Base-by-base conservation (phyloP, 2,329 filamentous ascomycete species). In the Cyclaneusma minus region DNA sequence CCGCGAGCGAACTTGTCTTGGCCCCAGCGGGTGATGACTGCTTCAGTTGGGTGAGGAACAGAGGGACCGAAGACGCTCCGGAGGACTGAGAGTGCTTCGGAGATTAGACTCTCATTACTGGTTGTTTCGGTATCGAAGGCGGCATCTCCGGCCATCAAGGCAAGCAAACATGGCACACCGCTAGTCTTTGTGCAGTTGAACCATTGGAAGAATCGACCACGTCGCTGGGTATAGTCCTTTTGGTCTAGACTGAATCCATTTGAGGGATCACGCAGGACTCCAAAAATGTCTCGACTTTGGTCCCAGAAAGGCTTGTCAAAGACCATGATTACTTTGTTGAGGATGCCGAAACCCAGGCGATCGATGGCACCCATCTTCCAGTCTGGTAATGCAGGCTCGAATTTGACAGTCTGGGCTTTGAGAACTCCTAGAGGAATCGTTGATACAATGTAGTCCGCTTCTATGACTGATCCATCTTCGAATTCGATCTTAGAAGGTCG, bases 191-290 rank as follows among this genome's bases (percentile, higher is more conserved):
- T 77, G 29, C 84, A 83, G 42, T 98, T 95, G 68, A 93, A 95
- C 68, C 93, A 95, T 40, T 98, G 70, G 44, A 95, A 98, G 53
- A 93, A 93, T 13, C 85, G 76, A n/a, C 87, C 87, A 28, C 87
- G 71, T 34, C 72, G 74, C 3, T 65, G 59, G 4, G 72, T 61
- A 43, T 95, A 95, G 37, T 93, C 80, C 26, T 68, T 66, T 42
- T 91, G 83, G 22, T 73, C 61, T 29, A 85, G 62, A 44, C 83
- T 92, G 30, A 72, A 64, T 3, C 64, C 58, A 32, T 70, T 67
- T 13, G 64, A 58, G 3, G 85, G 73, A 37, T 82, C 73, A 30
- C 85, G 76, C 21, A 98, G 58, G 21, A 93, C 70, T 7, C 89
- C 91, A 49, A 98, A 94, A 50, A 98, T 95, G 48, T 98, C 84